Percentiles rank a stretch among this genome's conserved stretches.
Evolutionary conservation across 805 yeast species (phyloP).

Genomic region (Wickerhamiella brachini): DNA sequence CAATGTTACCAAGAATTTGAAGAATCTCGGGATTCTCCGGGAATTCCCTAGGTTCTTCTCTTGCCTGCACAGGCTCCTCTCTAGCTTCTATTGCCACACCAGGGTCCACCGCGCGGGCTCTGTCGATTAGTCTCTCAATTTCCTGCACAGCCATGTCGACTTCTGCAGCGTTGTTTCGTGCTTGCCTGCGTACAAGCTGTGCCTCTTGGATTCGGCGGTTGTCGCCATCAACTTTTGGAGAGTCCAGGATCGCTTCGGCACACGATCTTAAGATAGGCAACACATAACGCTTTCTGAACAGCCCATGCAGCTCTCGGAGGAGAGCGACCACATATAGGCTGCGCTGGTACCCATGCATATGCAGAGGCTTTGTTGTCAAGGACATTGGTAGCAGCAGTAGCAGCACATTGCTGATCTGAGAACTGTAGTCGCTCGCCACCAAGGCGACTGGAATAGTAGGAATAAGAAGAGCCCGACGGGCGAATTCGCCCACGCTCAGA

Average conservation of each 20-base stretch:
- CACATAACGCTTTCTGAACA: neutral
- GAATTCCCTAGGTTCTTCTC: no score
- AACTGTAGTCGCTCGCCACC: conserved; percentile 1
- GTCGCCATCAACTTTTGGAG: neutral
- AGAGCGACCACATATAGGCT: neutral
- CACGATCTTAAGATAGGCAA: neutral
- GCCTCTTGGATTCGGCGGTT: neutral
- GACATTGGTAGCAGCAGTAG: neutral
- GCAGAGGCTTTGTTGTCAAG: neutral
- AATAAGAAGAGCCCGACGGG: conserved; percentile 6
- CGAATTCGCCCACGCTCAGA: neutral
- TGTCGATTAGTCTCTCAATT: neutral
- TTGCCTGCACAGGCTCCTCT: no score
- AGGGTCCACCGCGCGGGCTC: no score
- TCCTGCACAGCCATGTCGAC: neutral
- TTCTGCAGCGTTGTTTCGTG: neutral
- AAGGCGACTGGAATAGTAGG: conserved; percentile 18
- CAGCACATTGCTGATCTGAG: no score
- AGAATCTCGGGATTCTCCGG: no score
- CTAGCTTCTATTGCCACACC: no score
- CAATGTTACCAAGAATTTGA: no score
- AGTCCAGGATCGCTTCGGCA: neutral
- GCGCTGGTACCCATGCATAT: neutral
- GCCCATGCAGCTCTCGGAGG: neutral
- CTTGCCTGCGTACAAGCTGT: neutral